phyloP scores from a whole-genome alignment of 192 early-diverging fungal genomes.

The Mortierella alpina region DNA sequence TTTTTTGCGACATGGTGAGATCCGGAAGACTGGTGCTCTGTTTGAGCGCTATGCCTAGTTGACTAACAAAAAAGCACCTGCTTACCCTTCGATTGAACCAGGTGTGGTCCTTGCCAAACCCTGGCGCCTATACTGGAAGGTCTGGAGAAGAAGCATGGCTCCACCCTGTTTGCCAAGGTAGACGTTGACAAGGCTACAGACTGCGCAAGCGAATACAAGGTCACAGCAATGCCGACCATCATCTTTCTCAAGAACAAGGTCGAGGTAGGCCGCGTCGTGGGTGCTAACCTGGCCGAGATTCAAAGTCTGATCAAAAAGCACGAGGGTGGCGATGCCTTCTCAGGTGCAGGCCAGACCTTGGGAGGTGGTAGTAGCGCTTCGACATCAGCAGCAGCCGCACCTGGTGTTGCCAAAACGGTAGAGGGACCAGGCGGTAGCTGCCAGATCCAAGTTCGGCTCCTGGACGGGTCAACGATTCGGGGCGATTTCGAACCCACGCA shows the following conservation, averaged over 20 bases:
- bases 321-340: conserved; percentile 29
- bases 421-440: conserved; percentile 47
- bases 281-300: conserved; percentile 32
- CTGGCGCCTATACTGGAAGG: conserved; percentile 32
- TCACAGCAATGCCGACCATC: conserved; percentile 49
- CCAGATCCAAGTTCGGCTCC: conserved; percentile 42
- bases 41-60: not conserved
- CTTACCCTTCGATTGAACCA: not conserved
- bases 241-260: conserved; percentile 28
- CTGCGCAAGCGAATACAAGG: conserved; percentile 13
- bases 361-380: conserved; percentile 5
- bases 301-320: conserved; percentile 41
- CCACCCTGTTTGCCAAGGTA: conserved; percentile 45
- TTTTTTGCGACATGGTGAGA: conserved; percentile 49
- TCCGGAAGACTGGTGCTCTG: too few species aligned
- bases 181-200: conserved; percentile 42
- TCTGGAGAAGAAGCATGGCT: conserved; percentile 38
- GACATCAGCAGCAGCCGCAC: not conserved
- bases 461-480: conserved; percentile 37
- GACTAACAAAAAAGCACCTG: not conserved
- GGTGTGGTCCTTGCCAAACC: conserved; percentile 47
- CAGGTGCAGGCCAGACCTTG: conserved; percentile 37
- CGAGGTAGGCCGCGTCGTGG: conserved; percentile 36
- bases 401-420: not conserved
- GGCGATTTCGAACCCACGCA: conserved; percentile 45